Percentiles rank a stretch among this genome's conserved stretches.
Conservation (phyloP, 2,329 filamentous ascomycete species). For the Didymella sp. region DNA sequence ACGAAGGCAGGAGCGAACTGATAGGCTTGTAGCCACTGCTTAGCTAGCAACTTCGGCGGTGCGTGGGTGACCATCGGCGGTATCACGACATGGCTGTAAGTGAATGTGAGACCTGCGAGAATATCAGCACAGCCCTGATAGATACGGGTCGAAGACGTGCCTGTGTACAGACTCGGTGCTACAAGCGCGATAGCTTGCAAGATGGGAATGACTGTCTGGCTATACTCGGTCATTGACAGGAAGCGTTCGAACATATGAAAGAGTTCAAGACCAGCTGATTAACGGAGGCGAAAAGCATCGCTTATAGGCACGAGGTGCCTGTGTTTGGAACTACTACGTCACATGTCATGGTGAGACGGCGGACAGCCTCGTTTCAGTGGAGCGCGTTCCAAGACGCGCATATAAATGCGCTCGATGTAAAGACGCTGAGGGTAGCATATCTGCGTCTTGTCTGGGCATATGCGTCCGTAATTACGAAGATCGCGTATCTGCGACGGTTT, state of each 20-base stretch:
- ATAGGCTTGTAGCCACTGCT: slow-evolving; percentile 52
- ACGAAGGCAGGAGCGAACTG: slow-evolving; percentile 48
- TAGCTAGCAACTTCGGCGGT: slow-evolving; percentile 44
- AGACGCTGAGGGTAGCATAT: too few species aligned
- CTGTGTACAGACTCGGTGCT: slow-evolving; percentile 36
- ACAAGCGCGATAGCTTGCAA: slow-evolving; percentile 32
- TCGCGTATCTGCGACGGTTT: background rate
- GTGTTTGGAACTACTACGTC: slow-evolving; percentile 7
- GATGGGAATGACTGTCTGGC: background rate
- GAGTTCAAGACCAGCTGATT: background rate
- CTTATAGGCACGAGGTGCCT: background rate
- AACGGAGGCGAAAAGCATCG: background rate
- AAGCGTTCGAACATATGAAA: background rate
- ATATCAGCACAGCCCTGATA: background rate
- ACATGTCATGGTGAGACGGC: slow-evolving; percentile 13
- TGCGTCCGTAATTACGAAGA: background rate
- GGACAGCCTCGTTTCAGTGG: background rate
- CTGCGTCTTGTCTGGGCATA: background rate
- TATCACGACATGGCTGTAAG: slow-evolving; percentile 48
- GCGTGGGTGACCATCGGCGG: slow-evolving; percentile 46
- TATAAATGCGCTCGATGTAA: background rate
- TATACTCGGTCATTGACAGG: background rate
- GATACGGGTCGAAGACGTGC: slow-evolving; percentile 10
- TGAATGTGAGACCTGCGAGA: slow-evolving; percentile 35
- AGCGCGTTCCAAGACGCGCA: background rate